These are phyloP conservation scores for Ophiocordyceps australis DNA, from an alignment of 2,329 filamentous ascomycete species.

Conservation along the genomic window DNA sequence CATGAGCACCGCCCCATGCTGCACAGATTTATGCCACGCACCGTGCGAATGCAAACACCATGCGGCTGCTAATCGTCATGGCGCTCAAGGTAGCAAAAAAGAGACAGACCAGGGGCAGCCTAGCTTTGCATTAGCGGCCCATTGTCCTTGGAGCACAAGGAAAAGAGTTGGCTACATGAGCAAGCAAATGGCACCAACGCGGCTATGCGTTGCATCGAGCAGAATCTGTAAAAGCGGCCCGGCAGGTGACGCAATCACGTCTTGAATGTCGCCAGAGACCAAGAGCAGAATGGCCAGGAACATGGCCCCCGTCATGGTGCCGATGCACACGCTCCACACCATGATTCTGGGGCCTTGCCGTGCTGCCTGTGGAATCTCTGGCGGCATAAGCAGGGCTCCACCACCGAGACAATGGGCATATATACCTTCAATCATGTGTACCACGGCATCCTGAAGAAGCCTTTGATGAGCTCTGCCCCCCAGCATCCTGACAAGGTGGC, in stretches of 20 bases:
- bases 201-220: slow-evolving; percentile 40
- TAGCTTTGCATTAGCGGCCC: too few relatives aligned
- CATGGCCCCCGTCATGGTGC: slow-evolving; percentile 41
- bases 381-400: neutral
- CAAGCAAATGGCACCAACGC: slow-evolving; percentile 42
- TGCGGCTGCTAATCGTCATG: slow-evolving; percentile 47
- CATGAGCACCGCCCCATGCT: too few relatives aligned
- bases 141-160: too few relatives aligned
- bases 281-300: slow-evolving; percentile 47
- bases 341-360: slow-evolving; percentile 14
- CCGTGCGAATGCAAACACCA: slow-evolving; percentile 46
- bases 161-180: slow-evolving; percentile 39
- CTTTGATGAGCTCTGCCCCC: neutral
- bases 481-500: too few relatives aligned
- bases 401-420: neutral
- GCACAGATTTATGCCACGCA: slow-evolving; percentile 17
- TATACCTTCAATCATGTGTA: slow-evolving; percentile 14
- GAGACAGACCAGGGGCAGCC: slow-evolving; percentile 39
- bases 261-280: slow-evolving; percentile 36
- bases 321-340: slow-evolving; percentile 42
- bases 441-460: slow-evolving; percentile 10
- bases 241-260: slow-evolving; percentile 33
- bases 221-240: slow-evolving; percentile 45
- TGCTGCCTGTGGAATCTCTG: slow-evolving; percentile 13
- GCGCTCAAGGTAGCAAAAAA: slow-evolving; percentile 44